phyloP scores from a whole-genome alignment of 805 yeast genomes.

The Sugiyamaella americana region DNA sequence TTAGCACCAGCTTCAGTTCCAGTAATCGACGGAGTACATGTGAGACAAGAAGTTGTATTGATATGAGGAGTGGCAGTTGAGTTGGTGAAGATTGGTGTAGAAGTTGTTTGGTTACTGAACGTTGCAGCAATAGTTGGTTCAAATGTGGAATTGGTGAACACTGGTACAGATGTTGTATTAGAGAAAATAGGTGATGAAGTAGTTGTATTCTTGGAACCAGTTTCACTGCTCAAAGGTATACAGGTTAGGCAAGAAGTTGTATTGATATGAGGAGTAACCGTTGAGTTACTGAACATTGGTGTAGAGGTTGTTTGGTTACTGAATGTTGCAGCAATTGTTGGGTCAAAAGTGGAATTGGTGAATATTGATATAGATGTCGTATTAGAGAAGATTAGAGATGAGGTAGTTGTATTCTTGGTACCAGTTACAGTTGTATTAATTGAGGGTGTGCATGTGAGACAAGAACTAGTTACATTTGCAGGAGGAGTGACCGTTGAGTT shows the following conservation, averaged over 20 bases:
- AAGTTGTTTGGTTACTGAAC: too few species aligned
- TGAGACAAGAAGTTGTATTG: not conserved
- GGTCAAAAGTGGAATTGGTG: not conserved
- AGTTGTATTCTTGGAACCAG: not conserved
- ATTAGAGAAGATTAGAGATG: not conserved
- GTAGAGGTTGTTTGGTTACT: not conserved
- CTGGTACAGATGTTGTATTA: not conserved
- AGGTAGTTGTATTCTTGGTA: constrained; percentile 1
- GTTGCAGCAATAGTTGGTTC: not conserved
- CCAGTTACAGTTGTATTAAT: not conserved
- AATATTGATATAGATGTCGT: too few species aligned
- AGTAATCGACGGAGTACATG: too few species aligned
- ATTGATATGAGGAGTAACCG: not conserved
- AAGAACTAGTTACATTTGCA: not conserved
- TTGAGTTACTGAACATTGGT: not conserved
- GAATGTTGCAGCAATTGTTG: not conserved
- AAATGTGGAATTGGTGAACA: not conserved
- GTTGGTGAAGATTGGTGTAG: too few species aligned
- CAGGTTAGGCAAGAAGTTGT: not conserved
- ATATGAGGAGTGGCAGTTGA: constrained; percentile 1
- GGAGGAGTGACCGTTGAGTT: not conserved
- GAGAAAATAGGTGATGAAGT: not conserved
- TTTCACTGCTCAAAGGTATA: not conserved
- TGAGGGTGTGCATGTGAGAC: constrained; percentile 1
- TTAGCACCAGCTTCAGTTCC: too few species aligned